Conservation (phyloP, 2,329 filamentous ascomycete genomes). For the Conoideocrella luteorostrata region DNA sequence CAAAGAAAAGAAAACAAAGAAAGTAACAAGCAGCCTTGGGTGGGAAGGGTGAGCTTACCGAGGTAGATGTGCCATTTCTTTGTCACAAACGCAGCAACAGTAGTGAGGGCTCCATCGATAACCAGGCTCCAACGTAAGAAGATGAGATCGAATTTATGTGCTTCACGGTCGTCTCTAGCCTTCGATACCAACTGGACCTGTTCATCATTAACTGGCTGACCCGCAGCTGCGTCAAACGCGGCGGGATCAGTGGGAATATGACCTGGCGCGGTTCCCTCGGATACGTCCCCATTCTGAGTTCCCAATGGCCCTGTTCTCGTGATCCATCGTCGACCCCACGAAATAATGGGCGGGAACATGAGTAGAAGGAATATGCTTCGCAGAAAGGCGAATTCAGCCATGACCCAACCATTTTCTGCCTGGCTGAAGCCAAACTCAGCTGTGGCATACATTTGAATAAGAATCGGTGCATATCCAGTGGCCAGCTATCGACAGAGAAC, state of each 20-base stretch:
- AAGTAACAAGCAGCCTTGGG: no score
- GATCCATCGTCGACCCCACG: conserved; percentile 29
- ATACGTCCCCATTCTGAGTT: no score
- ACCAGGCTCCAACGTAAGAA: conserved; percentile 62
- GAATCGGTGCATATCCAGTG: conserved; percentile 58
- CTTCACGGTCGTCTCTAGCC: no score
- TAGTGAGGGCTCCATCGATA: conserved; percentile 58
- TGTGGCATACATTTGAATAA: conserved; percentile 55
- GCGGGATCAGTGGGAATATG: no score
- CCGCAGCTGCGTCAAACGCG: no score
- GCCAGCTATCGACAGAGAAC: conserved; percentile 52
- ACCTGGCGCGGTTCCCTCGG: no score
- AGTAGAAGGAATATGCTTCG: conserved; percentile 49
- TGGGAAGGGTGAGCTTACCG: conserved; percentile 30
- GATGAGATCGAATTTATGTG: conserved; percentile 57
- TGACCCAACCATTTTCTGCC: conserved; percentile 49
- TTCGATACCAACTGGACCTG: no score
- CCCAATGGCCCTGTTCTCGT: no score
- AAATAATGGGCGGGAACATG: conserved; percentile 47
- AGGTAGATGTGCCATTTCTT: conserved; percentile 64
- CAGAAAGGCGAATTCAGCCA: conserved; percentile 49
- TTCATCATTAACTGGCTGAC: no score
- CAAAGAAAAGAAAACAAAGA: no score
- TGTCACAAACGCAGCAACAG: conserved; percentile 54
- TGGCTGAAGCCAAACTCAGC: conserved; percentile 48